Evolutionary conservation across 495 filamentous ascomycete species (phyloP), one percentile per base, ranked within the genome.

Genomic region (Trichoderma gamsii): DNA sequence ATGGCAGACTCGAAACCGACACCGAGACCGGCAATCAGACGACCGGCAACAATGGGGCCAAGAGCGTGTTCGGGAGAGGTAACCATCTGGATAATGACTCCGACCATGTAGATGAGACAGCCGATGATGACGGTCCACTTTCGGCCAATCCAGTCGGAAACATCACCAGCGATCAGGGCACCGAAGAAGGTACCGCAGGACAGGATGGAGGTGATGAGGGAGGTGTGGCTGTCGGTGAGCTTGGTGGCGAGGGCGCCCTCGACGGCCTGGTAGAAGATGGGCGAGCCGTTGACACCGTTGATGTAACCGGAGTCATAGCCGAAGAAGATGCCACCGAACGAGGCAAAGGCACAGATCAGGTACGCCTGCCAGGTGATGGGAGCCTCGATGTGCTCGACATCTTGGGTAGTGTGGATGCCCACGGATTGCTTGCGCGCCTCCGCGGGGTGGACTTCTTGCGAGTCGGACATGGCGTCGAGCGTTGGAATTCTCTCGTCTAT

Each of bases 171-270:
- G 38, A 88, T 76, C 44, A 89, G 72, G 69, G 87, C 83, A 74
- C 87, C 87, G 71, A 89, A 86, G 82, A 89, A 89, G 63, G 87
- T 89, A 70, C 87, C 87, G 70, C 80, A 82, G 18, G 87, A 89
- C 16, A 89, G 80, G 72, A 89, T 89, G 29, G 87, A 88, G 67
- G 84, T 85, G 69, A 87, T 88, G 49, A 89, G 79, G 27, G 85
- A 86, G 27, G 41, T 27, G 41, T 66, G 66, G 32, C 71, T 73
- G 32, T 76, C 73, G 11, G 61, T 72, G 18, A 71, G 72, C 59
- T 64, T 68, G n/a, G 72, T 69, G 70, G 70, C 70, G 66, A 8
- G 63, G 70, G 25, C 0, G 66, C 72, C 70, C 72, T 81, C 80
- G 72, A 84, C 79, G 59, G 77, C 73, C n/a, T 79, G 21, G 69